phyloP scores from a whole-genome alignment of 768 basidiomycete genomes.

The Suillus plorans region DNA sequence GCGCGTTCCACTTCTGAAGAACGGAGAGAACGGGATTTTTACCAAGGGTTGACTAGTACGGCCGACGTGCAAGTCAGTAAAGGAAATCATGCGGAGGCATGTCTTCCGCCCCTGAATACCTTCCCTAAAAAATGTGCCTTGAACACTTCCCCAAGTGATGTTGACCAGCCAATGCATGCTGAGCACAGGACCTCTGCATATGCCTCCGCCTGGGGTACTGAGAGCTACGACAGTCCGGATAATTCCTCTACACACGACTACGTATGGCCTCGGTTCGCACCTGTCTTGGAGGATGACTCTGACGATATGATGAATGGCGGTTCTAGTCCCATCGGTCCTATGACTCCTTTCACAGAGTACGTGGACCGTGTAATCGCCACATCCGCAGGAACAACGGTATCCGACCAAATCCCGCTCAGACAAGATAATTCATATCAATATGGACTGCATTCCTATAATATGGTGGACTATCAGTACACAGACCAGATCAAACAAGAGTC shows the following conservation, averaged over 20 bases:
- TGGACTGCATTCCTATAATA: constrained; percentile 17
- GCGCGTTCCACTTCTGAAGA: constrained; percentile 14
- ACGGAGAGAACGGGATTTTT: constrained; percentile 57
- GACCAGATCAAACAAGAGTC: constrained; percentile 20
- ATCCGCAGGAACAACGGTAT: constrained; percentile 27
- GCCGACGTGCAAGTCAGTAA: constrained; percentile 80
- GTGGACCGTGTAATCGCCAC: constrained; percentile 70
- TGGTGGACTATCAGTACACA: constrained; percentile 3
- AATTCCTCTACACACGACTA: constrained; percentile 14
- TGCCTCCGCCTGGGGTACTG: neutral
- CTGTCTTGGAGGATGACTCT: constrained; percentile 65
- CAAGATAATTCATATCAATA: constrained; percentile 23
- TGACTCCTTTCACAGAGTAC: constrained; percentile 77
- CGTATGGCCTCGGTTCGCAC: constrained; percentile 42
- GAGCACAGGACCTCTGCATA: neutral
- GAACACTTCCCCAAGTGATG: constrained; percentile 23
- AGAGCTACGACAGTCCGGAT: no score
- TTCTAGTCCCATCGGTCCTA: constrained; percentile 71
- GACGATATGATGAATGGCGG: constrained; percentile 50
- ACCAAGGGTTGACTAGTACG: constrained; percentile 72
- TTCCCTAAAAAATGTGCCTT: constrained; percentile 14
- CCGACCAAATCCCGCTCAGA: constrained; percentile 19
- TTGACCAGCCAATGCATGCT: constrained; percentile 22
- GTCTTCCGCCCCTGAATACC: constrained; percentile 69
- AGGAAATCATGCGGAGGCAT: constrained; percentile 82